Evolutionary conservation across 495 filamentous ascomycete species (phyloP), one percentile per base, ranked within the genome.

Genomic region (Penicillium antarcticum): DNA sequence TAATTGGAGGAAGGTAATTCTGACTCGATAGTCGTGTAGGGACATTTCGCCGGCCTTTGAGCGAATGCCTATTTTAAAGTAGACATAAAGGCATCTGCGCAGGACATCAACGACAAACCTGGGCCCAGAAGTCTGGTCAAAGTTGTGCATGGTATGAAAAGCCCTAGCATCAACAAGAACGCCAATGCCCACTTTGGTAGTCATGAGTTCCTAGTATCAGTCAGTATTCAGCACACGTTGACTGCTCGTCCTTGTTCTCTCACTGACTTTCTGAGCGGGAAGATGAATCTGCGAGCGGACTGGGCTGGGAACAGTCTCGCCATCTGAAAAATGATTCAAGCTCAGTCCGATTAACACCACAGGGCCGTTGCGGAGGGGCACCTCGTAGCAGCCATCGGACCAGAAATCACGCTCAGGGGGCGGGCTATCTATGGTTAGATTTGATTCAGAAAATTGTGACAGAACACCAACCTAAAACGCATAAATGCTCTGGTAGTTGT

Each of bases 1-100:
- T 31, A 94, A 57, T 37, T 87, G 82, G 18, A 70, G 55, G 51
- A 96, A 85, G 12, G 80, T 81, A 2, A 96, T 76, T 2, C 72
- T 76, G 31, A 90, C 69, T 23, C 78, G 72, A 59, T 76, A 82
- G 12, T 63, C 50, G 12, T 68, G 62, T 36, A 53, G 55, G 18
- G 31, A 51, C 3, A 47, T 13, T 9, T 43, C 45, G 4, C 6
- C 34, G 13, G 19, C 21, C 23, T 43, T n/a, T 52, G 57, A 38
- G 7, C 40, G 29, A 16, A 55, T 47, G 0, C 14, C 18, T 11
- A 44, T 26, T 33, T 53, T 50, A 35, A 76, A 76, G 24, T 58
- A 58, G 7, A 73, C 45, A 3, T 57, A 44, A 1, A 76, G 10
- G 17, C 58, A 52, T 35, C 61, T 56, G 2, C 40, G 35, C 24